Base-by-base conservation (phyloP, 441 rosid genomes). In the Theobroma grandiflorum region DNA sequence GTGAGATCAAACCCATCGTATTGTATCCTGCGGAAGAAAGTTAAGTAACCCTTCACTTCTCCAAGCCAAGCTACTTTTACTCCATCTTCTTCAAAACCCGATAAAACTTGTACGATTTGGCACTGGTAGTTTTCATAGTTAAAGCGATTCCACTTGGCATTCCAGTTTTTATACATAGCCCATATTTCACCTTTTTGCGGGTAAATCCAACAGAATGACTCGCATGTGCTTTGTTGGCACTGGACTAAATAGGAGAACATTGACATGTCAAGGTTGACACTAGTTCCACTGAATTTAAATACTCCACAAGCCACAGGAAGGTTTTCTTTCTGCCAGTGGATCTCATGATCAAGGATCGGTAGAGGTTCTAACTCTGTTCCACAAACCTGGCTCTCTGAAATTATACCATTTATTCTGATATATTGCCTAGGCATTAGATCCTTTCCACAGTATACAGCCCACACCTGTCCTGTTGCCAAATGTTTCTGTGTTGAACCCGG, bases 161-260 rank as follows among this genome's bases (percentile, higher is more conserved):
- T 77, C 83, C 82, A 80, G 14, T 70, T 70, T 37, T 53, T 78
- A 42, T 67, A 80, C 74, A 70, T 78, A 0, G 86, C 84, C 86
- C 86, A 84, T 2, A 80, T 64, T 16, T 84, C 82, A 53, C 84
- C 82, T 74, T 80, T 78, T 15, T 38, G 71, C n/a, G 82, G 86
- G 74, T 68, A 69, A 53, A 78, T 81, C 42, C 26, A 40, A 55
- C 74, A 78, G 58, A 74, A 40, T 12, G 81, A 47, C 31, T 78
- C 45, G 77, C 57, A 42, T 45, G 43, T 0, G 75, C 75, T 78
- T 59, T 75, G 58, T 65, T 18, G 52, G 70, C 70, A 80, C 69
- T n/a, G 40, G 16, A 84, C 80, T 69, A 26, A 40, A 63, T 70
- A 20, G 74, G 74, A 77, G 42, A 84, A 78, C 43, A 26, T 31